Conservation (phyloP, 2,329 filamentous ascomycete genomes). For the Cercospora sp. region DNA sequence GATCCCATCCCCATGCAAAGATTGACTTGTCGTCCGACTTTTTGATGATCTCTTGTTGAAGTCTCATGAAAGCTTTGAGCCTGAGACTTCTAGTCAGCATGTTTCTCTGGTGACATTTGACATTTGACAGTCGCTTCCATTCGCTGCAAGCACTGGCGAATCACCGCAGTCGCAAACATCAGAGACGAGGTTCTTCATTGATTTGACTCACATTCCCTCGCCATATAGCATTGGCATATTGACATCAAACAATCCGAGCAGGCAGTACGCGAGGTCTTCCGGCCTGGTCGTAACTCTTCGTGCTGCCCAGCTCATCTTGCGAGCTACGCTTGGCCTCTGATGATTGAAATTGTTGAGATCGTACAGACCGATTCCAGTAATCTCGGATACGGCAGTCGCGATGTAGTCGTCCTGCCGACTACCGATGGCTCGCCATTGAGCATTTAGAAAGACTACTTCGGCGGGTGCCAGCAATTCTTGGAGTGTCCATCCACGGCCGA, state of each 20-base stretch:
- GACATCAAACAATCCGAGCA: constrained; percentile 48
- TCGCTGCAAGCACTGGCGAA: not conserved
- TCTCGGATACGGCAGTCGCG: constrained; percentile 10
- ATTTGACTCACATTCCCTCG: constrained; percentile 1
- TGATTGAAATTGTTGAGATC: constrained; percentile 12
- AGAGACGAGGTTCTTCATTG: not conserved
- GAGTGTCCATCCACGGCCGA: constrained; percentile 30
- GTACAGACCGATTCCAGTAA: constrained; percentile 22
- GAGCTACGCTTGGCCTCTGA: constrained; percentile 9
- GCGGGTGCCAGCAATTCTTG: constrained; percentile 28
- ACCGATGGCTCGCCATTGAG: constrained; percentile 19
- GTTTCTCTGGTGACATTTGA: too few relatives aligned
- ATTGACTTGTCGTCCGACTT: constrained; percentile 17
- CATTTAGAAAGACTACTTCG: constrained; percentile 20
- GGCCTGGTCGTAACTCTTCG: constrained; percentile 18
- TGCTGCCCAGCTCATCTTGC: constrained; percentile 26
- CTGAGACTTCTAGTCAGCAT: too few relatives aligned
- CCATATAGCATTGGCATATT: constrained; percentile 38
- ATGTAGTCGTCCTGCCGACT: constrained; percentile 15
- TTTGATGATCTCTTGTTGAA: constrained; percentile 29
- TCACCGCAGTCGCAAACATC: not conserved
- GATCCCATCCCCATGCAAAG: constrained; percentile 11
- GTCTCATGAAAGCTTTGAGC: constrained; percentile 25
- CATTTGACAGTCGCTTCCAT: too few relatives aligned
- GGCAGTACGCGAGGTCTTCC: constrained; percentile 49